Base-by-base conservation (phyloP, 225 moss, liverwort and hornwort genomes). In the Asterella californica region DNA sequence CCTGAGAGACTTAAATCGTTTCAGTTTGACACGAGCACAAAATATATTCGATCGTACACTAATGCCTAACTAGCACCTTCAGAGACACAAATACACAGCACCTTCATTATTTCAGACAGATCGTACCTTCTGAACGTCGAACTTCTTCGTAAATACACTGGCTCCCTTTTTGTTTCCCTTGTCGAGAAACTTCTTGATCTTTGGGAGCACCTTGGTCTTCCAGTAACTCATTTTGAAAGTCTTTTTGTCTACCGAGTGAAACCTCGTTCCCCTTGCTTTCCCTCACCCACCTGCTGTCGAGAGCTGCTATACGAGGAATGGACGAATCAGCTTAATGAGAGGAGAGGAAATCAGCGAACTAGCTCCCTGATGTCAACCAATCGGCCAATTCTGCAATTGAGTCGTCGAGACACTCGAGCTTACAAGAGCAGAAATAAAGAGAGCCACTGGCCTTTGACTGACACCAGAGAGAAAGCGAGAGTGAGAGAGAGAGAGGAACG, bases 151-250 rank as follows among this genome's bases (percentile, higher is more conserved):
- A 18, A 65, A 64, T 7, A 57, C 34, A 37, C 29, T 5, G 12
- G 69, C 79, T 61, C 54, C 69, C 54, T 79, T 79, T 38, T 70
- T 70, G 69, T 46, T 57, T 57, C 69, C 69, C 69, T 70, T 70
- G 15, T 79, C 79, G 70, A 79, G 79, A 59, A 79, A 79, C 79
- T 79, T 79, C 54, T 79, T 79, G 79, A 79, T 34, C 79, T 79
- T 79, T 37, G 79, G 79, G 79, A 79, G 79, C 53, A 79, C 79
- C 70, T 70, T 79, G 68, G 79, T 79, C 79, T 79, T 79, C 79
- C 79, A 79, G 79, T 79, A 79, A 70, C 79, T 79, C 79, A 79
- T 79, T 61, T 70, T 79, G 79, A 53, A 17, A 64, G 64, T 29
- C 42, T 77, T 65, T 77, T 64, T 48, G 62, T 30, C 47, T 18